Conservation (phyloP, 805 yeast genomes). For the Spathaspora arborariae region DNA sequence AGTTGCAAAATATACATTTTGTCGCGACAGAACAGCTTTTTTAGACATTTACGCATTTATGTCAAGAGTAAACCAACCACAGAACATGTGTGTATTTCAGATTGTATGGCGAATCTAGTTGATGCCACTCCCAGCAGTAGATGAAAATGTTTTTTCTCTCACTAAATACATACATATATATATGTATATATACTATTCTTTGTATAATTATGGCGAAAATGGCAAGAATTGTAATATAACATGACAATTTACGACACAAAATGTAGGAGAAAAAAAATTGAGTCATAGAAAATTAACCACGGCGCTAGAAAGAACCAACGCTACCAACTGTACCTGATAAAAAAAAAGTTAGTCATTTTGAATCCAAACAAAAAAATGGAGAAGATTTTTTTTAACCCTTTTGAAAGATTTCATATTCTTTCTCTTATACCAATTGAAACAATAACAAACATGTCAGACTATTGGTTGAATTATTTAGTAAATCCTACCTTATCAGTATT, state of each 20-base stretch:
- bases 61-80: no score
- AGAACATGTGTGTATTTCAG: no score
- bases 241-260: background rate
- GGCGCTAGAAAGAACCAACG: no score
- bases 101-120: no score
- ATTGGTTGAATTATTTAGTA: constrained; percentile 65
- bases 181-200: no score
- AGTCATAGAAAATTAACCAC: background rate
- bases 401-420: constrained; percentile 2
- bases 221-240: no score
- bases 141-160: no score
- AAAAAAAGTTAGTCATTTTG: background rate
- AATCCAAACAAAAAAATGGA: background rate
- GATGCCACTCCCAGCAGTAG: no score
- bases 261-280: background rate
- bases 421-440: background rate
- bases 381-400: background rate
- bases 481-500: constrained; percentile 82
- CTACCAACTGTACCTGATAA: no score
- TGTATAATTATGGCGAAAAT: no score
- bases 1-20: background rate
- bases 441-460: constrained; percentile 13
- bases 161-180: no score
- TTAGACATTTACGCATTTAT: no score
- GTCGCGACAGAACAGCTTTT: background rate